These are phyloP conservation scores for Talaromyces sp. DNA, from an alignment of 2,329 filamentous ascomycete genomes.

Conservation along the genomic window DNA sequence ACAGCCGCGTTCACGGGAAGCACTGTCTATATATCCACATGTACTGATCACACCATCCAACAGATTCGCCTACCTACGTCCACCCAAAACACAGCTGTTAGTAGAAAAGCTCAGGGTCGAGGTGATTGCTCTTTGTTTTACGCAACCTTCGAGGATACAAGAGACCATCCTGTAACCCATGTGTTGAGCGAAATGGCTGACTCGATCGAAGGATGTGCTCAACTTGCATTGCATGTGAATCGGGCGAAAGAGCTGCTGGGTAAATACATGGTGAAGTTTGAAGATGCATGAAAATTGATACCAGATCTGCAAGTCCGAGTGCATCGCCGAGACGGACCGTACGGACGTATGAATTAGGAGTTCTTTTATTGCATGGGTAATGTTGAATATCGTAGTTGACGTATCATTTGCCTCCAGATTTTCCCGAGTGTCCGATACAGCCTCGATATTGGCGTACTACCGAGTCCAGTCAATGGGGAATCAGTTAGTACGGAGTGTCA, in stretches of 20 bases:
- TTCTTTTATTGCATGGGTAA: neutral
- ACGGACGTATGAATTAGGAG: neutral
- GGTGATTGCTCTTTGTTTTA: slow-evolving; percentile 9
- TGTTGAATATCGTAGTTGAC: neutral
- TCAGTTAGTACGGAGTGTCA: neutral
- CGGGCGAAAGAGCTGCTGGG: slow-evolving; percentile 10
- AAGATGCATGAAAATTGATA: slow-evolving; percentile 1
- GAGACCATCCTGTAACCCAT: slow-evolving; percentile 11
- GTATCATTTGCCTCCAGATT: neutral
- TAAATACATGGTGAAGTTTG: slow-evolving; percentile 7
- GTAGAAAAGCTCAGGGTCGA: slow-evolving; percentile 8
- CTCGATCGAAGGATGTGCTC: neutral
- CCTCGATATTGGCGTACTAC: neutral
- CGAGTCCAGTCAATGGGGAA: neutral
- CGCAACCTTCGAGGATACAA: slow-evolving; percentile 6
- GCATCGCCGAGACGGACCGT: neutral
- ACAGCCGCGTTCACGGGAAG: neutral
- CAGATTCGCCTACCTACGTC: slow-evolving; percentile 7
- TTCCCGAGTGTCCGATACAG: neutral
- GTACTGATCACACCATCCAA: neutral
- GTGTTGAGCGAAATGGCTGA: slow-evolving; percentile 5
- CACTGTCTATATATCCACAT: neutral
- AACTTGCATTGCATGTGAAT: slow-evolving; percentile 4
- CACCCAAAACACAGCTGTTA: slow-evolving; percentile 4
- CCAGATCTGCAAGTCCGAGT: neutral